Percentiles rank a stretch among this genome's conserved stretches.
Evolutionary conservation across 495 filamentous ascomycete genomes (phyloP).

Genomic region (Aspergillus mulundensis): DNA sequence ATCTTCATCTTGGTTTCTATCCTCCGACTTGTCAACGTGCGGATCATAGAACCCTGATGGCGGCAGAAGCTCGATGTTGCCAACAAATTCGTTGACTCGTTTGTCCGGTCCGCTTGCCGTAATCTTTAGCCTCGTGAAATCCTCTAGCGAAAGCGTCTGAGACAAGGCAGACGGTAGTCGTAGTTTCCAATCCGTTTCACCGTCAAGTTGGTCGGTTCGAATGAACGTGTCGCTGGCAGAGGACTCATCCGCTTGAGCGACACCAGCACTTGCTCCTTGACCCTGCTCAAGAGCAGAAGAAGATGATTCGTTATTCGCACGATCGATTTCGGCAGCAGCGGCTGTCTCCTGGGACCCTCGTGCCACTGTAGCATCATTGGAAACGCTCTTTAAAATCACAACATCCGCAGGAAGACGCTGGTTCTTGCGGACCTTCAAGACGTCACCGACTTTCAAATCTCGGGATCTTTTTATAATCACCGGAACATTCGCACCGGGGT

Average conservation of each 20-base stretch:
- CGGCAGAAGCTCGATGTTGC: constrained; percentile 65
- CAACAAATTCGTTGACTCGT: constrained; percentile 89
- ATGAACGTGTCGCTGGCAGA: constrained; percentile 87
- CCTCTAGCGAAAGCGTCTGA: constrained; percentile 62
- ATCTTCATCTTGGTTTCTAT: constrained; percentile 20
- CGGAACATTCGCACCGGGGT: constrained; percentile 13
- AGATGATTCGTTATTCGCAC: constrained; percentile 17
- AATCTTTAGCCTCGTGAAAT: constrained; percentile 70
- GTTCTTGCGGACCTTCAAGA: constrained; percentile 85
- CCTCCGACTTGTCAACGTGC: constrained; percentile 39
- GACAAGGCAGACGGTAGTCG: constrained; percentile 80
- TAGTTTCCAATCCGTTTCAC: constrained; percentile 99
- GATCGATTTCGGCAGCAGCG: constrained; percentile 23
- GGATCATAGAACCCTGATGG: constrained; percentile 37
- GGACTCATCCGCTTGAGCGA: constrained; percentile 15
- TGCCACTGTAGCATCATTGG: constrained; percentile 50
- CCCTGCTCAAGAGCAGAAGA: constrained; percentile 5
- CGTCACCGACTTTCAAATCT: constrained; percentile 93
- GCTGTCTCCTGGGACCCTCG: constrained; percentile 20
- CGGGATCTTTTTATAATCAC: constrained; percentile 75
- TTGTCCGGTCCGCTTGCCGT: constrained; percentile 84
- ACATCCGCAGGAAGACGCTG: constrained; percentile 93
- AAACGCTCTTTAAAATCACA: constrained; percentile 81
- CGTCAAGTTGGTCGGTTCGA: constrained; percentile 94
- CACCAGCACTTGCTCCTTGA: constrained; percentile 6